Evolutionary conservation across 495 filamentous ascomycete genomes (phyloP).

Genomic region (Hypomontagnella monticulosa): DNA sequence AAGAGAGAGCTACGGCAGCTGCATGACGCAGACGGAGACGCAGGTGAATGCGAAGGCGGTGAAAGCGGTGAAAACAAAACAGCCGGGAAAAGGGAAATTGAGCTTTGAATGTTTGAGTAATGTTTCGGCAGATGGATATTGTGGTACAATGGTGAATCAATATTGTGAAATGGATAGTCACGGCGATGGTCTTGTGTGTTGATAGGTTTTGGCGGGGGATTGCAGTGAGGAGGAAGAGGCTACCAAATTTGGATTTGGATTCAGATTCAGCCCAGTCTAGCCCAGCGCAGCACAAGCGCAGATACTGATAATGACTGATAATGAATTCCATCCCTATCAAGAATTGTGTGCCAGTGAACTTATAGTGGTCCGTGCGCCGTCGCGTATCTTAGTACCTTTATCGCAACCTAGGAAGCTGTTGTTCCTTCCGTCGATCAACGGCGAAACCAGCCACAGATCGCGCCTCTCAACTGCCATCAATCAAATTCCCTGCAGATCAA

Average conservation of each 20-base stretch:
- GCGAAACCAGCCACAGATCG: no score
- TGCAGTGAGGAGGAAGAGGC: conserved; percentile 23
- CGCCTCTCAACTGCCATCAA: no score
- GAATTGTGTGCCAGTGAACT: background rate
- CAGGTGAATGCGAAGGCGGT: background rate
- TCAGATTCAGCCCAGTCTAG: conserved; percentile 40
- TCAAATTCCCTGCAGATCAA: no score
- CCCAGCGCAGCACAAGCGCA: conserved; percentile 8
- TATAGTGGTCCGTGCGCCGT: background rate
- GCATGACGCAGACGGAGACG: conserved; percentile 30
- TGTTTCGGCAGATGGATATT: conserved; percentile 22
- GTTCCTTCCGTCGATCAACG: no score
- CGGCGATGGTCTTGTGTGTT: conserved; percentile 23
- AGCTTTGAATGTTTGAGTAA: background rate
- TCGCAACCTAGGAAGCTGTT: no score
- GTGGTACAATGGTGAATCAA: conserved; percentile 33
- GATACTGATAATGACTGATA: background rate
- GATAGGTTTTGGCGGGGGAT: conserved; percentile 36
- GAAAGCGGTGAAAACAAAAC: background rate
- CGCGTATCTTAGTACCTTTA: no score
- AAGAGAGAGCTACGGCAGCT: conserved; percentile 26
- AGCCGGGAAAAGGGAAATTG: background rate
- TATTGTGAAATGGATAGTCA: conserved; percentile 15
- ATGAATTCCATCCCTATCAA: conserved; percentile 14
- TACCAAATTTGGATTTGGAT: conserved; percentile 29